Base-by-base conservation (phyloP, 2,329 filamentous ascomycete species). In the Monosporascus sp. region DNA sequence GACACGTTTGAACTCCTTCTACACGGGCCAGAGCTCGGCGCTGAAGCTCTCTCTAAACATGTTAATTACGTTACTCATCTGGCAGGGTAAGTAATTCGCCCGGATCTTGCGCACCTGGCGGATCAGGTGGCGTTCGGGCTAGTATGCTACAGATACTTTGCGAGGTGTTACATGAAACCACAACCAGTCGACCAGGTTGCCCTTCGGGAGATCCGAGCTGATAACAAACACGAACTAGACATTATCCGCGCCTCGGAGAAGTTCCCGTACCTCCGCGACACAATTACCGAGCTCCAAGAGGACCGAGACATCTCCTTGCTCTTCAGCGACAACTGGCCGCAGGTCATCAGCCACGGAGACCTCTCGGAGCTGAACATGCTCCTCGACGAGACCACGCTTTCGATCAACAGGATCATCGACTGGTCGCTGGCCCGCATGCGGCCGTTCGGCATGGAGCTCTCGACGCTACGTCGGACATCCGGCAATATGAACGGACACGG, bases 391-490 rank as follows among this genome's bases (percentile, higher is more conserved):
- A 14, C 27, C 15, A 67, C 60, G 3, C 64, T 65, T 20, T 37
- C 59, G 18, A 59, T 69, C 25, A 67, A 64, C 1, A 65, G 66
- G 8, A 49, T 69, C 27, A 50, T 68, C 22, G 65, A 69, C 55
- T 70, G 66, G 65, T 55, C 62, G 15, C 61, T 64, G 11, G 65
- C 60, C 1, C 53, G 54, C 9, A 52, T 68, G 14, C 52, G 49
- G 17, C 65, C 66, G 4, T 70, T 70, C 48, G 65, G 65, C 17
- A 59, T 66, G 9, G 55, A 63, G 2, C 50, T 69, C 11, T 67
- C 59, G 55, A 65, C 51, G 6, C 47, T 69, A 2, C 37, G 39
- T 3, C 15, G 39, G 49, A 17, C 27, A 11, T 31, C 9, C 9
- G 9, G 27, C 27, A 35, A 6, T 18, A 50, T 50, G 39, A 50